phyloP scores from a whole-genome alignment of 805 yeast species.

The Dipodascus geniculatus region DNA sequence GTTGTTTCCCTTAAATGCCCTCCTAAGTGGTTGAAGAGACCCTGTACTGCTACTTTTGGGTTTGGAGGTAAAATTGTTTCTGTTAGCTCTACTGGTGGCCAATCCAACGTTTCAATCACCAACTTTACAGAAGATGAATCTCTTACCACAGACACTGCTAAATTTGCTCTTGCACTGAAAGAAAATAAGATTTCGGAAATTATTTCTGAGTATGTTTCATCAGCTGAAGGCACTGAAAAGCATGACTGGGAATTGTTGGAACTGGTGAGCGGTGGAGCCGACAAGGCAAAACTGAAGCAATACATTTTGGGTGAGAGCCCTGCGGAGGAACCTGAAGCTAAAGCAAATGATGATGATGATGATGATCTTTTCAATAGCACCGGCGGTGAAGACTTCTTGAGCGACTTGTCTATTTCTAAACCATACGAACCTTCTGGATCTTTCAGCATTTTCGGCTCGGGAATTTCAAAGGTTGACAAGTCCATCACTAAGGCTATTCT shows the following conservation, averaged over 20 bases:
- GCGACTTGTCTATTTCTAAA: constrained; percentile 15
- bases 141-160: constrained; percentile 26
- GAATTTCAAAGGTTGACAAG: constrained; percentile 32
- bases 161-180: constrained; percentile 46
- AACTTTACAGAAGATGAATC: constrained; percentile 31
- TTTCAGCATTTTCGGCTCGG: constrained; percentile 20
- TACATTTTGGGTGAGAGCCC: constrained; percentile 15
- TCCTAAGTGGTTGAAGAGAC: constrained; percentile 77
- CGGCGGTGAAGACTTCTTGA: constrained; percentile 18
- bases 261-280: constrained; percentile 23
- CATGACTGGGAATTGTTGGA: constrained; percentile 28
- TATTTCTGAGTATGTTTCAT: constrained; percentile 10
- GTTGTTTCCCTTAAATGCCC: constrained; percentile 64
- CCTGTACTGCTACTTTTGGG: constrained; percentile 70
- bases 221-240: constrained; percentile 14
- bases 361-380: constrained; percentile 30
- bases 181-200: constrained; percentile 13
- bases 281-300: constrained; percentile 14
- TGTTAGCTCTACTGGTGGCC: constrained; percentile 33
- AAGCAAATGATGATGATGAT: constrained; percentile 20
- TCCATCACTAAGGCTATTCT: constrained; percentile 41
- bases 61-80: constrained; percentile 83
- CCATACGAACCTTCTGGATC: constrained; percentile 22
- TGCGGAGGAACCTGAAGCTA: constrained; percentile 17
- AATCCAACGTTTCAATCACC: constrained; percentile 31